A percentile compares a stretch with the other conserved stretches of the same genome.
phyloP scores from a whole-genome alignment of 768 basidiomycete genomes.

The Agaricus bisporus region DNA sequence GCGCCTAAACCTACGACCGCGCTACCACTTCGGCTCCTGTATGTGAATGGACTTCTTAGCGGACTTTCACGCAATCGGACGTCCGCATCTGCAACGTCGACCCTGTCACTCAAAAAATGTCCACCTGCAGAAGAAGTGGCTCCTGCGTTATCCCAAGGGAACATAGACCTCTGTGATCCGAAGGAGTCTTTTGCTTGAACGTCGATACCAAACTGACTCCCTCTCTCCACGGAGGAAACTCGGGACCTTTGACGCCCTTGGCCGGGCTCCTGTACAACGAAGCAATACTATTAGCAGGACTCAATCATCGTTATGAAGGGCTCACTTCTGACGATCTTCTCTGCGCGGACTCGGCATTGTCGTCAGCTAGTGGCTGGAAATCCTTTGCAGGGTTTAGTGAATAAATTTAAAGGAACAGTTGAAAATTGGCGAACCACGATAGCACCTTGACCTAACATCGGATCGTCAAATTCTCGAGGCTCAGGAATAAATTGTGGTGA shows the following conservation, averaged over 20 bases:
- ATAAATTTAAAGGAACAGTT: not conserved
- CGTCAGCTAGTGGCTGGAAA: not conserved
- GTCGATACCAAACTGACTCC: slow-evolving; percentile 40
- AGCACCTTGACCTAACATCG: not conserved
- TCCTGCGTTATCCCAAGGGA: slow-evolving; percentile 83
- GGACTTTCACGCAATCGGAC: slow-evolving; percentile 48
- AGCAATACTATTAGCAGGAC: not conserved
- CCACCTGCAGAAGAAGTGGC: slow-evolving; percentile 53
- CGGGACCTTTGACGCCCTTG: slow-evolving; percentile 74
- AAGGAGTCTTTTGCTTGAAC: slow-evolving; percentile 26
- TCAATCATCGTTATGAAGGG: slow-evolving; percentile 22
- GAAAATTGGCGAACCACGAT: not conserved
- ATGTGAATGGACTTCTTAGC: slow-evolving; percentile 49
- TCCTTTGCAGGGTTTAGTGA: not conserved
- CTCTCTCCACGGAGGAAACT: slow-evolving; percentile 43
- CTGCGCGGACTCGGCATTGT: not conserved
- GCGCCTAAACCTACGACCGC: slow-evolving; percentile 27
- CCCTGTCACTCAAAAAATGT: slow-evolving; percentile 42
- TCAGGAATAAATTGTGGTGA: not conserved
- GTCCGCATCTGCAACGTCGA: slow-evolving; percentile 26
- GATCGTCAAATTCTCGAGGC: not conserved
- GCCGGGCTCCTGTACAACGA: slow-evolving; percentile 62
- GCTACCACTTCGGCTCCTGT: slow-evolving; percentile 39
- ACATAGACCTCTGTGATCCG: slow-evolving; percentile 62
- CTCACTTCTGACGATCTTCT: slow-evolving; percentile 15